Evolutionary conservation across 306 rosid genomes (phyloP).

Genomic region (Dalbergia cultrata): DNA sequence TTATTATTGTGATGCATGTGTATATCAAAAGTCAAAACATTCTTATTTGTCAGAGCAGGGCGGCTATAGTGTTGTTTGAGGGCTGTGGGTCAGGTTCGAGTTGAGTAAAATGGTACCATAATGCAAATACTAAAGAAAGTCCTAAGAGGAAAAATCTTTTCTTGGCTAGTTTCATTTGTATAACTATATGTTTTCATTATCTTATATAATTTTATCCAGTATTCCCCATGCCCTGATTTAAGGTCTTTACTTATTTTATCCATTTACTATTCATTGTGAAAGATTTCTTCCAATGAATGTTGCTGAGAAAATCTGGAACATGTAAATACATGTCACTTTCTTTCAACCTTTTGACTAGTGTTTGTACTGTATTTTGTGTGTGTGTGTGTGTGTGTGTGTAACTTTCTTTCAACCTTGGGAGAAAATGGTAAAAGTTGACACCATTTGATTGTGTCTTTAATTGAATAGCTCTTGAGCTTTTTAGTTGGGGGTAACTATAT

Average conservation of each 20-base stretch:
- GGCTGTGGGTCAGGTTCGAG: no score
- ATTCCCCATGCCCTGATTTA: background rate
- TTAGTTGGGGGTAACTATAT: background rate
- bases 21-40: background rate
- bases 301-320: slow-evolving; percentile 15
- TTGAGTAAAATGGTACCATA: no score
- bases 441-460: no score
- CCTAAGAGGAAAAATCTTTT: background rate
- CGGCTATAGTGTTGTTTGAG: no score
- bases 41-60: background rate
- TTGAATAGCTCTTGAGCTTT: background rate
- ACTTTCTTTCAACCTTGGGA: no score
- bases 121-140: background rate
- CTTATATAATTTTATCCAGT: background rate
- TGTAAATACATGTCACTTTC: background rate
- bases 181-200: background rate
- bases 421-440: no score
- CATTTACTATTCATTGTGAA: background rate
- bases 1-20: background rate
- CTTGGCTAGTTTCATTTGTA: background rate
- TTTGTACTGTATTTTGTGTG: background rate
- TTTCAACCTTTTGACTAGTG: slow-evolving; percentile 2
- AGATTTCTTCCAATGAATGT: slow-evolving; percentile 8
- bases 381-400: no score
- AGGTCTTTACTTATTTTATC: background rate